These are phyloP conservation scores for Colletotrichum navitas DNA, from an alignment of 2,329 filamentous ascomycete species.

Conservation along the genomic window DNA sequence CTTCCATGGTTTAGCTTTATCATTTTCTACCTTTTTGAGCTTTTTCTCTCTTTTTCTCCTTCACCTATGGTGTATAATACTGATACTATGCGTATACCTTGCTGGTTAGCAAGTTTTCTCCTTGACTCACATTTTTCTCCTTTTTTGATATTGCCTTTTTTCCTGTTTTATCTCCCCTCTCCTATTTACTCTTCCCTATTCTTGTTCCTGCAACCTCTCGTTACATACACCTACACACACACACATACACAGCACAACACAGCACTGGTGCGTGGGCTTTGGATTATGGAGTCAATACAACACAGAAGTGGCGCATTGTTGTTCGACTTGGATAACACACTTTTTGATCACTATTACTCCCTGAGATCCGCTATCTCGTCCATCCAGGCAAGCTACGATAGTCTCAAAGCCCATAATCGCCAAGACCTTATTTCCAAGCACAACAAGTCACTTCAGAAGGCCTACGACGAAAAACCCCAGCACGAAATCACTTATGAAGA, in stretches of 20 bases:
- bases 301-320: neutral
- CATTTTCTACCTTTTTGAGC: neutral
- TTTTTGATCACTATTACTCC: conserved; percentile 20
- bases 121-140: neutral
- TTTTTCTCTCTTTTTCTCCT: neutral
- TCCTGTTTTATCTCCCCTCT: neutral
- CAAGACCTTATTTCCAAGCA: conserved; percentile 17
- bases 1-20: no score
- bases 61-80: neutral
- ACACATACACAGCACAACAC: neutral
- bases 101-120: neutral
- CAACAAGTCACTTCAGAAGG: conserved; percentile 9
- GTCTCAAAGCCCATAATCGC: neutral
- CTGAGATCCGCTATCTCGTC: conserved; percentile 14
- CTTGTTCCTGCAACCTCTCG: neutral
- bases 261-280: neutral
- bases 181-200: neutral
- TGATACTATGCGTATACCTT: no score
- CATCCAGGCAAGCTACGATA: neutral
- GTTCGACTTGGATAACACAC: conserved; percentile 25
- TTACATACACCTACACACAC: neutral
- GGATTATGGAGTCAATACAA: neutral
- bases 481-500: conserved; percentile 15
- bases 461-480: conserved; percentile 14
- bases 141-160: neutral